phyloP scores from a whole-genome alignment of 208 protist species.

The Zelonia costaricensis region DNA sequence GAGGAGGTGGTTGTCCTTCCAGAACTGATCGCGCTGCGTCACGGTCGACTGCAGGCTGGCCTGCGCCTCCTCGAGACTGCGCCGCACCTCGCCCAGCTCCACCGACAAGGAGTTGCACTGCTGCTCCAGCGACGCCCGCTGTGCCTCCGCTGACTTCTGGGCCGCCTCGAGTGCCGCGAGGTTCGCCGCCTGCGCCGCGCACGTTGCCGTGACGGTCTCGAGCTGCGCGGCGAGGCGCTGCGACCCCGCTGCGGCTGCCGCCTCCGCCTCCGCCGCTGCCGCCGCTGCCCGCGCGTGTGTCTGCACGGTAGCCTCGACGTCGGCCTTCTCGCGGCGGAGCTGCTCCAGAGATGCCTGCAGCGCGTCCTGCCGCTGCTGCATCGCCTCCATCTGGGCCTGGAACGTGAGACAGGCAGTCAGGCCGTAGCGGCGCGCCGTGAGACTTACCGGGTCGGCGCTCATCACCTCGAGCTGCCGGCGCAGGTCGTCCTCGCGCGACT shows the following conservation, averaged over 20 bases:
- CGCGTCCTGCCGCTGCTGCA: slow-evolving; percentile 20
- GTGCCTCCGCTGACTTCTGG: neutral
- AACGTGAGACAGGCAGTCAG: slow-evolving; percentile 53
- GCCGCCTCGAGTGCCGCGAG: slow-evolving; percentile 3
- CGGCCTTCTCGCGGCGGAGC: slow-evolving; percentile 8
- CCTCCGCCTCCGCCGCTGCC: neutral
- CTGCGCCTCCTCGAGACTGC: slow-evolving; percentile 16
- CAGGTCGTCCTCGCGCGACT: slow-evolving; percentile 58
- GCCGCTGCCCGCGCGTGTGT: neutral
- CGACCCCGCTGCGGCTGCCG: slow-evolving; percentile 2
- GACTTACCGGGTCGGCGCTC: slow-evolving; percentile 71
- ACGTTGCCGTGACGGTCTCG: neutral
- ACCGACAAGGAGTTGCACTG: slow-evolving; percentile 17
- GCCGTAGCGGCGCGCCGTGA: slow-evolving; percentile 67
- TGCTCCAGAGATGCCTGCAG: slow-evolving; percentile 1
- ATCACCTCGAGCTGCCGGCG: slow-evolving; percentile 60
- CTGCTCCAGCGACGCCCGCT: slow-evolving; percentile 5
- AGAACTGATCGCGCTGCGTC: slow-evolving; percentile 45
- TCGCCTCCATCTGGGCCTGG: slow-evolving; percentile 46
- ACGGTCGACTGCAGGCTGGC: slow-evolving; percentile 10
- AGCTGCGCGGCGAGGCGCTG: slow-evolving; percentile 9
- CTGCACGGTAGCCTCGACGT: slow-evolving; percentile 6
- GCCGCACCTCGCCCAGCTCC: slow-evolving; percentile 19
- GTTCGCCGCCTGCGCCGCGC: neutral
- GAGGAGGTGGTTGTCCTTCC: slow-evolving; percentile 57